Percentiles rank a stretch among this genome's conserved stretches.
phyloP scores from a whole-genome alignment of 1,139 yeast species.

The Sugiyamaella japonica region DNA sequence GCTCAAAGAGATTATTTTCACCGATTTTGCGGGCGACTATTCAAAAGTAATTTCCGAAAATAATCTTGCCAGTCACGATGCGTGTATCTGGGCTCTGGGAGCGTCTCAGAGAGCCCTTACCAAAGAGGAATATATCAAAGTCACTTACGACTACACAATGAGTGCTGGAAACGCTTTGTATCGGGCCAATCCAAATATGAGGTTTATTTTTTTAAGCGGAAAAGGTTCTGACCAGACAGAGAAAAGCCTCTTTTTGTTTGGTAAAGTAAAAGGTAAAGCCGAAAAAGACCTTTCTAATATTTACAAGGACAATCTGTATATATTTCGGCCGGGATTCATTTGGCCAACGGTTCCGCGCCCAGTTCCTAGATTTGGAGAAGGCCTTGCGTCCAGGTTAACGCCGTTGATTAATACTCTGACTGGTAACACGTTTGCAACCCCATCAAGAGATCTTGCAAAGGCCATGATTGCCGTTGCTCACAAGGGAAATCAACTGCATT shows the following conservation, averaged over 20 bases:
- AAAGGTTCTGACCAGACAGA: conserved; percentile 19
- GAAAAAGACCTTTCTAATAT: conserved; percentile 12
- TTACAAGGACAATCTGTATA: conserved; percentile 6
- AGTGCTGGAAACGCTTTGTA: conserved; percentile 15
- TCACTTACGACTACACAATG: conserved; percentile 19
- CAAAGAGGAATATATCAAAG: conserved; percentile 14
- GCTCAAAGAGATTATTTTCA: conserved; percentile 16
- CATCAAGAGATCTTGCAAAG: conserved; percentile 15
- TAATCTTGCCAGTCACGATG: conserved; percentile 13
- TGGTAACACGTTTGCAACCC: conserved; percentile 7
- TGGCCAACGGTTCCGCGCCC: conserved; percentile 14
- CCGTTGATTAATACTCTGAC: conserved; percentile 13
- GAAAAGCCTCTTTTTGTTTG: conserved; percentile 14
- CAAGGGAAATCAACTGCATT: neutral
- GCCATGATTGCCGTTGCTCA: conserved; percentile 18
- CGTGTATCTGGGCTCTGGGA: conserved; percentile 20
- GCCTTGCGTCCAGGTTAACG: conserved; percentile 6
- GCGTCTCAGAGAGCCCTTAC: conserved; percentile 17
- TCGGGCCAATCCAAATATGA: conserved; percentile 18
- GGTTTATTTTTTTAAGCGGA: conserved; percentile 21
- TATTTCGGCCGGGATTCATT: conserved; percentile 19
- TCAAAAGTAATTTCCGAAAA: conserved; percentile 3
- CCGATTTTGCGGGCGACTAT: conserved; percentile 17
- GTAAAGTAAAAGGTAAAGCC: conserved; percentile 18
- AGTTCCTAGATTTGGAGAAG: conserved; percentile 10